Percentiles rank a stretch among this genome's conserved stretches.
Evolutionary conservation across 2,329 filamentous ascomycete species (phyloP).

Genomic region (Pezicula carpinea): DNA sequence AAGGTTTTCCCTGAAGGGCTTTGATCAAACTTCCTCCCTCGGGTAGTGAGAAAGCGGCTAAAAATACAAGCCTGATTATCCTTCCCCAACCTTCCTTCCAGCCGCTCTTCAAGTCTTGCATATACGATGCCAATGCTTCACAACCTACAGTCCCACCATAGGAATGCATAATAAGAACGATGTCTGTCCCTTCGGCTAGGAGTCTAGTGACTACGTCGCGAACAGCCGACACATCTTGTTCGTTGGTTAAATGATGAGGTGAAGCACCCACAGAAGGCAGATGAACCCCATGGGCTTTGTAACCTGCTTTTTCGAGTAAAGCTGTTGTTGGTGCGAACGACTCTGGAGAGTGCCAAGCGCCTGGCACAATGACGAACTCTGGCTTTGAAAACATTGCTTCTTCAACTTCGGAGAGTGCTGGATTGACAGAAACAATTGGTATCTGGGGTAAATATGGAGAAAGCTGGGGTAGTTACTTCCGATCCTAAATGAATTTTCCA

Average conservation of each 20-base stretch:
- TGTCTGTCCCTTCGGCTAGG: conserved; percentile 32
- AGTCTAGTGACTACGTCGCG: conserved; percentile 29
- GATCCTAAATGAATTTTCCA: too few relatives aligned
- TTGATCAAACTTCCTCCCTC: conserved; percentile 13
- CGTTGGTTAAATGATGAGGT: conserved; percentile 15
- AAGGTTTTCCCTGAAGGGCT: conserved; percentile 4
- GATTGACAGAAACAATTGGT: not conserved
- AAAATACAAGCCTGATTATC: conserved; percentile 16
- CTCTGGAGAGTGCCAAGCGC: conserved; percentile 18
- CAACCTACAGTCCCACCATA: conserved; percentile 33
- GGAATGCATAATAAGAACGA: conserved; percentile 35
- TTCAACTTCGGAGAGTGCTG: not conserved
- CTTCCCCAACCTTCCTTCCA: conserved; percentile 32
- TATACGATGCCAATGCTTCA: conserved; percentile 30
- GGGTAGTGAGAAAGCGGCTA: conserved; percentile 13
- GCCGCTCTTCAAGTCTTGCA: conserved; percentile 22
- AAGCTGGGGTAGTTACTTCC: too few relatives aligned
- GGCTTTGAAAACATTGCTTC: conserved; percentile 14
- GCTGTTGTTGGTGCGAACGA: conserved; percentile 15
- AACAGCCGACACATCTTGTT: conserved; percentile 33
- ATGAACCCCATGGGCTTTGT: conserved; percentile 12
- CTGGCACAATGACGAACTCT: conserved; percentile 23
- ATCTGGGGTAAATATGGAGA: too few relatives aligned
- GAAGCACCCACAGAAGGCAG: conserved; percentile 14
- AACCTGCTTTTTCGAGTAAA: conserved; percentile 16